These are phyloP conservation scores for Platismatia glauca DNA, from an alignment of 495 filamentous ascomycete species.

Conservation along the genomic window DNA sequence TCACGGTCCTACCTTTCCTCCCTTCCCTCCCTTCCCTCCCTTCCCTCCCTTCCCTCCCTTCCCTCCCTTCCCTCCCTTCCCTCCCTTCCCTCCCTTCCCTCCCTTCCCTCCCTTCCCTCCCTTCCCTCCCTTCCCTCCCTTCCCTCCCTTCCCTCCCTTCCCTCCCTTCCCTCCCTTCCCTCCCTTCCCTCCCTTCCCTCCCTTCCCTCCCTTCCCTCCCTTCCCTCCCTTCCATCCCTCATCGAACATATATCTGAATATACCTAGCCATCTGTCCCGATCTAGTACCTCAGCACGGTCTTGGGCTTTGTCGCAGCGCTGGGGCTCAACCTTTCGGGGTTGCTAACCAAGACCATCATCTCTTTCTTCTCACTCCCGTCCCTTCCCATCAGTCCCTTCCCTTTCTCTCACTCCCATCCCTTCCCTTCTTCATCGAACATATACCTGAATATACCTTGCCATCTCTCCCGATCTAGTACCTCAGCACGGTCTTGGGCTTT, in stretches of 20 bases:
- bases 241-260: background rate
- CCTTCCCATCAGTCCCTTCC: too few species aligned
- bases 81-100: too few species aligned
- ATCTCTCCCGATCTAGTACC: background rate
- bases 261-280: background rate
- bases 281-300: slow-evolving; percentile 2
- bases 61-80: too few species aligned
- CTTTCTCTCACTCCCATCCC: too few species aligned
- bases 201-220: too few species aligned
- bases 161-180: too few species aligned
- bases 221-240: background rate
- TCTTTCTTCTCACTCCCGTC: too few species aligned
- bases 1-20: too few species aligned
- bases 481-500: slow-evolving; percentile 4
- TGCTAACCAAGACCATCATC: background rate
- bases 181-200: too few species aligned
- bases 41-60: too few species aligned
- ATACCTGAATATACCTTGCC: background rate
- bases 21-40: too few species aligned
- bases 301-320: slow-evolving; percentile 2
- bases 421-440: background rate
- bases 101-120: background rate
- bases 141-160: background rate
- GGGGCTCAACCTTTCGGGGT: background rate
- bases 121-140: background rate